Conservation (phyloP, 2,329 filamentous ascomycete genomes). For the Dothidotthia symphoricarpi region DNA sequence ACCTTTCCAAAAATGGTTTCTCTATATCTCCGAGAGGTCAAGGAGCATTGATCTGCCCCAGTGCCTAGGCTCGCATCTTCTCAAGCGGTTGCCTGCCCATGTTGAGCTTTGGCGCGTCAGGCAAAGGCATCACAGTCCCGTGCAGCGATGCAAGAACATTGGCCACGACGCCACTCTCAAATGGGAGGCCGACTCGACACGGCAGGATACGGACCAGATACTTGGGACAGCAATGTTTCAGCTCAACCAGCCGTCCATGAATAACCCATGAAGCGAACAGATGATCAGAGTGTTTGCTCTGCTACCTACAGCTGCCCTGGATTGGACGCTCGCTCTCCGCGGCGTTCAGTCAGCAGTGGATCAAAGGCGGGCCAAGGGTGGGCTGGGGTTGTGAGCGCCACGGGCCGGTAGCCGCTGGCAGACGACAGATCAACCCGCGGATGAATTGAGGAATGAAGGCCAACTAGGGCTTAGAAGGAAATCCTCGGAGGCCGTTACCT, state of each 20-base stretch:
- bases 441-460: slow-evolving; percentile 13
- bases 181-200: slow-evolving; percentile 38
- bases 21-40: slow-evolving; percentile 45
- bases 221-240: slow-evolving; percentile 41
- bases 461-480: slow-evolving; percentile 14
- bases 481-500: slow-evolving; percentile 34
- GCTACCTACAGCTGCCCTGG: slow-evolving; percentile 19
- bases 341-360: slow-evolving; percentile 31
- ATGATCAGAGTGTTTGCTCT: slow-evolving; percentile 36
- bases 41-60: slow-evolving; percentile 39
- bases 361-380: slow-evolving; percentile 21
- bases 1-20: slow-evolving; percentile 43
- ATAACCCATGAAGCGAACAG: slow-evolving; percentile 40
- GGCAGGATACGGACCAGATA: slow-evolving; percentile 32
- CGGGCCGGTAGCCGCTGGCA: slow-evolving; percentile 36
- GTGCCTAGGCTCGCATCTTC: slow-evolving; percentile 37
- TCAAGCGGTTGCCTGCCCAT: slow-evolving; percentile 37
- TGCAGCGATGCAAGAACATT: slow-evolving; percentile 46
- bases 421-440: slow-evolving; percentile 26
- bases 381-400: slow-evolving; percentile 29
- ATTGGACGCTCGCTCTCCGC: slow-evolving; percentile 26
- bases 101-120: slow-evolving; percentile 34
- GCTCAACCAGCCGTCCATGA: slow-evolving; percentile 39
- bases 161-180: slow-evolving; percentile 40
- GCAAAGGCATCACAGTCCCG: slow-evolving; percentile 36